Percentiles rank a stretch among this genome's conserved stretches.
These are phyloP conservation scores for Cryptococcus depauperatus DNA, from an alignment of 1,284 basidiomycete species.

Conservation along the genomic window DNA sequence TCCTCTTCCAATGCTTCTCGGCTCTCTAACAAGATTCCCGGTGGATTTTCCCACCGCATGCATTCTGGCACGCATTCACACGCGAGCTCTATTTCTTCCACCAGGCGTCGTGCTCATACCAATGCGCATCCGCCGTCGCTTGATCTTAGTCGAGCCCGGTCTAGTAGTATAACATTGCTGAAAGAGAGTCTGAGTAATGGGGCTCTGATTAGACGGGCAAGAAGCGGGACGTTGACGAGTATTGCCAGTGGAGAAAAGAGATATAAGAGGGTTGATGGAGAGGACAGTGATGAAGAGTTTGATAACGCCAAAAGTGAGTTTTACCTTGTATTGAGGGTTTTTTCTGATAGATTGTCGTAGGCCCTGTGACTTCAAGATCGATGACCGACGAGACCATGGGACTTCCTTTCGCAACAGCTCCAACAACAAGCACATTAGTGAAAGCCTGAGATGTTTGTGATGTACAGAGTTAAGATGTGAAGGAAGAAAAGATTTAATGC, in stretches of 20 bases:
- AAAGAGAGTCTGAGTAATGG: slow-evolving; percentile 11
- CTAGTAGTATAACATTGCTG: slow-evolving; percentile 12
- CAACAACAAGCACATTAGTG: too few relatives aligned
- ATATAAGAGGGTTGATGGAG: not conserved
- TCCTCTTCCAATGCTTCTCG: slow-evolving; percentile 5
- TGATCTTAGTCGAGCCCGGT: slow-evolving; percentile 6
- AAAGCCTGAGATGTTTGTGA: too few relatives aligned
- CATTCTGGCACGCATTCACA: not conserved
- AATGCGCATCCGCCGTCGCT: not conserved
- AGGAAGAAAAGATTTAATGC: too few relatives aligned
- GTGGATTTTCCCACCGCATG: not conserved
- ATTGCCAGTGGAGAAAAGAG: not conserved
- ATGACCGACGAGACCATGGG: too few relatives aligned
- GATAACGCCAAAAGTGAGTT: too few relatives aligned
- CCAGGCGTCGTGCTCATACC: slow-evolving; percentile 7
- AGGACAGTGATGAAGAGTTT: slow-evolving; percentile 1
- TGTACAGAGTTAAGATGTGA: too few relatives aligned
- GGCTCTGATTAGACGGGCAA: slow-evolving; percentile 13
- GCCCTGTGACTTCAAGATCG: too few relatives aligned
- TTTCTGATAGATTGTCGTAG: too few relatives aligned
- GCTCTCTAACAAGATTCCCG: not conserved
- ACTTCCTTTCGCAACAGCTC: too few relatives aligned
- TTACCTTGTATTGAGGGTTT: too few relatives aligned
- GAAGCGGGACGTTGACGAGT: slow-evolving; percentile 15
- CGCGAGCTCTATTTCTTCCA: not conserved